Evolutionary conservation across 139 green algal species (phyloP).

Genomic region (Diplosphaera chodatii): DNA sequence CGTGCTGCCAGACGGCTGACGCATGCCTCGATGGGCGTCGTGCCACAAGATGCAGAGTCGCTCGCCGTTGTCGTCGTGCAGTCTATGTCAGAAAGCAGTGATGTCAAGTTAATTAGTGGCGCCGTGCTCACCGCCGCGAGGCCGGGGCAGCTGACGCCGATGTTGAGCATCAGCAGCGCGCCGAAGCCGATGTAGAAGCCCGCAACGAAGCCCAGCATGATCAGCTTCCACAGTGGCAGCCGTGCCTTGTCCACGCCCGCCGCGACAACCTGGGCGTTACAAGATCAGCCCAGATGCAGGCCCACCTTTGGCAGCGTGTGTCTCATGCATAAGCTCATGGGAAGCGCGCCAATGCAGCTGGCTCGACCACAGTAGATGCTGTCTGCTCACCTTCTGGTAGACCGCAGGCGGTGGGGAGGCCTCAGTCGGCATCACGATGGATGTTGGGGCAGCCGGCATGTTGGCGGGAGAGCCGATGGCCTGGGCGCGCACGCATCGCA

Average conservation of each 20-base stretch:
- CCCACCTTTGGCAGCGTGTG: too few relatives aligned
- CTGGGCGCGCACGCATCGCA: too few relatives aligned
- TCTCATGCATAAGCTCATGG: too few relatives aligned
- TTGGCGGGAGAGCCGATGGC: too few relatives aligned
- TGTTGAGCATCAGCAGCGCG: slow-evolving; percentile 48
- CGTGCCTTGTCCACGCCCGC: slow-evolving; percentile 23
- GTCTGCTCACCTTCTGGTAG: slow-evolving; percentile 16
- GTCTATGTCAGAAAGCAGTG: too few relatives aligned
- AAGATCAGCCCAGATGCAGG: too few relatives aligned
- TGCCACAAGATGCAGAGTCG: too few relatives aligned
- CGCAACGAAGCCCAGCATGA: slow-evolving; percentile 47
- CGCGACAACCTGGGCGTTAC: slow-evolving; percentile 13
- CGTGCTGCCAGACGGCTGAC: too few relatives aligned
- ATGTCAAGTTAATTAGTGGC: slow-evolving; percentile 57
- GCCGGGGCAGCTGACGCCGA: slow-evolving; percentile 47
- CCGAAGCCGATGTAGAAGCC: slow-evolving; percentile 68
- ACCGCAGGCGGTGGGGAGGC: neutral
- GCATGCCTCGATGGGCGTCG: too few relatives aligned
- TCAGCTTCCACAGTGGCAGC: slow-evolving; percentile 38
- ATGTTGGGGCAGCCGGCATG: too few relatives aligned
- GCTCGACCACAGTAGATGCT: neutral
- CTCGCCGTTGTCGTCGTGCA: too few relatives aligned
- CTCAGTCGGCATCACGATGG: neutral
- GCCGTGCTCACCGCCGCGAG: slow-evolving; percentile 25
- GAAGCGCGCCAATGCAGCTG: neutral